Evolutionary conservation across 2,329 filamentous ascomycete species (phyloP).

Genomic region (Lizonia empirigonia): DNA sequence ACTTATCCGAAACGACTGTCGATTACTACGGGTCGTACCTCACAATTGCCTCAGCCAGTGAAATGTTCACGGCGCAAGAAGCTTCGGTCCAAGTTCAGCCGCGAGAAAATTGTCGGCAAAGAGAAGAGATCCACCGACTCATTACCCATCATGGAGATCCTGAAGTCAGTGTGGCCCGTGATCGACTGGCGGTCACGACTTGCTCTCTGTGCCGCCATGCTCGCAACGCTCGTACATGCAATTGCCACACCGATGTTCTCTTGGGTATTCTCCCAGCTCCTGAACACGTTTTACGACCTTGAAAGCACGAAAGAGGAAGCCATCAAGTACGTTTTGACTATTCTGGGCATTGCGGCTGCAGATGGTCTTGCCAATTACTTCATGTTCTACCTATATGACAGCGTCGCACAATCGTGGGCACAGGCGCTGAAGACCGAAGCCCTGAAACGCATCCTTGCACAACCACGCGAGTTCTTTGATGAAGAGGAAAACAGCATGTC

Average conservation of each 20-base stretch:
- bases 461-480: slow-evolving; percentile 81
- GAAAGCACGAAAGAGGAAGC: slow-evolving; percentile 56
- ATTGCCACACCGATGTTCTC: slow-evolving; percentile 75
- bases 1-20: slow-evolving; percentile 13
- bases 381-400: slow-evolving; percentile 74
- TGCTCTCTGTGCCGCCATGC: slow-evolving; percentile 65
- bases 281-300: slow-evolving; percentile 69
- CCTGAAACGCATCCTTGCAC: slow-evolving; percentile 71
- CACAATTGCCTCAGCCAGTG: not conserved
- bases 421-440: slow-evolving; percentile 71
- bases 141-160: slow-evolving; percentile 58
- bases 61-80: slow-evolving; percentile 2
- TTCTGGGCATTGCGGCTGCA: slow-evolving; percentile 69
- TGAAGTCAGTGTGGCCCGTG: slow-evolving; percentile 72
- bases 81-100: not conserved
- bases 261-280: slow-evolving; percentile 73
- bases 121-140: slow-evolving; percentile 3
- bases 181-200: slow-evolving; percentile 60
- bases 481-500: slow-evolving; percentile 66
- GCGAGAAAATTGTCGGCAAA: not conserved
- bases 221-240: slow-evolving; percentile 67
- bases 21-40: not conserved
- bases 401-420: slow-evolving; percentile 76
- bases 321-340: slow-evolving; percentile 69
- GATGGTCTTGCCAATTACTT: slow-evolving; percentile 70